phyloP scores from a whole-genome alignment of 1,139 yeast genomes.

The Saccharomycopsis hybrid region DNA sequence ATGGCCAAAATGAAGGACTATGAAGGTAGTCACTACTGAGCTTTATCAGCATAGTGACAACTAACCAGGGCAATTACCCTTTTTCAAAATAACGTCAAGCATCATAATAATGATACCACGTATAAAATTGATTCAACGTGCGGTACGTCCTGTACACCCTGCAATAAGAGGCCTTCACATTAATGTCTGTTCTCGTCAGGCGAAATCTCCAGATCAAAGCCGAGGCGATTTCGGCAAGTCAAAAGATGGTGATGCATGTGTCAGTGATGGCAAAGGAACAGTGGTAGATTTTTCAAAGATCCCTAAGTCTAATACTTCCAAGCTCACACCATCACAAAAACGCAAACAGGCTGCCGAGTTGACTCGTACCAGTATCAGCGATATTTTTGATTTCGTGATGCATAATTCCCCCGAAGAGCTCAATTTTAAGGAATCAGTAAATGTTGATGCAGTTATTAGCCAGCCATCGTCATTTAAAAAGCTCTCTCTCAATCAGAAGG shows the following conservation, averaged over 20 bases:
- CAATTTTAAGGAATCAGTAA: conserved; percentile 36
- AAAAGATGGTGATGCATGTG: neutral
- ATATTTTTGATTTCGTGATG: conserved; percentile 27
- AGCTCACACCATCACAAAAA: conserved; percentile 16
- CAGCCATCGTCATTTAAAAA: conserved; percentile 40
- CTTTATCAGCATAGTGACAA: too few relatives aligned
- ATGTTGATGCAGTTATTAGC: conserved; percentile 43
- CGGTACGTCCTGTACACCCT: too few relatives aligned
- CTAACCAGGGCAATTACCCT: too few relatives aligned
- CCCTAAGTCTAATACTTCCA: neutral
- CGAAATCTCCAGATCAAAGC: too few relatives aligned
- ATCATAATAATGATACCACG: too few relatives aligned
- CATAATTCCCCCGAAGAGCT: conserved; percentile 29
- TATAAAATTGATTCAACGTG: too few relatives aligned
- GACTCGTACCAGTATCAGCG: conserved; percentile 24
- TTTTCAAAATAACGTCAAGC: too few relatives aligned
- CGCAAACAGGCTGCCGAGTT: conserved; percentile 22
- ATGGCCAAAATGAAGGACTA: too few relatives aligned
- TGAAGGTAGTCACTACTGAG: too few relatives aligned
- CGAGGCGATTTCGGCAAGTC: too few relatives aligned
- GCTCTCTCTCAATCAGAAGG: conserved; percentile 49
- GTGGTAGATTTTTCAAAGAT: neutral
- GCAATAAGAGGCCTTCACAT: too few relatives aligned
- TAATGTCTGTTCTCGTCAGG: too few relatives aligned
- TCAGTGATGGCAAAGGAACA: neutral